A percentile compares a stretch with the other conserved stretches of the same genome.
phyloP scores from a whole-genome alignment of 305 asterid genomes.

The Fraxinus dipetala region DNA sequence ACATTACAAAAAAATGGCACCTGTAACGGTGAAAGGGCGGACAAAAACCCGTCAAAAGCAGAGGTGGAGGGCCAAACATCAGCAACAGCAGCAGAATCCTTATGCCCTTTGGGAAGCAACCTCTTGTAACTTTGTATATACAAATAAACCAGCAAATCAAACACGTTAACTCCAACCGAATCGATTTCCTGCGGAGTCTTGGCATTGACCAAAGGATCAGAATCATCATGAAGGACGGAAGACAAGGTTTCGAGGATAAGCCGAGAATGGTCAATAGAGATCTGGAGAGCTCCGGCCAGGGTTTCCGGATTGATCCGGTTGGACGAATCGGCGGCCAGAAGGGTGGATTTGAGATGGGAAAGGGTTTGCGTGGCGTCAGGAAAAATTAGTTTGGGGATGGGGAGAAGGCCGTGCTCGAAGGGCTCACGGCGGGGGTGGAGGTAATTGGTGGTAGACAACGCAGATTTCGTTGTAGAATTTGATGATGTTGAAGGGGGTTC shows the following conservation, averaged over 20 bases:
- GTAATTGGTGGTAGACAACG: slow-evolving; percentile 24
- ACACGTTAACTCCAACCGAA: slow-evolving; percentile 61
- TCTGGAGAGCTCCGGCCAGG: slow-evolving; percentile 54
- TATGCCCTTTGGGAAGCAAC: slow-evolving; percentile 90
- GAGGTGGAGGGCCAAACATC: slow-evolving; percentile 99
- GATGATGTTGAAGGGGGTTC: slow-evolving; percentile 13
- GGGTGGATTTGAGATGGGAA: slow-evolving; percentile 61
- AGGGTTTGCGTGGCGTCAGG: slow-evolving; percentile 72
- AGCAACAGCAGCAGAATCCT: slow-evolving; percentile 95
- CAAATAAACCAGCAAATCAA: slow-evolving; percentile 80
- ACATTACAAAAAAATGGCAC: slow-evolving; percentile 29
- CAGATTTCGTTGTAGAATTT: slow-evolving; percentile 5
- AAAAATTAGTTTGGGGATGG: slow-evolving; percentile 84
- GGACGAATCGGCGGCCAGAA: slow-evolving; percentile 44
- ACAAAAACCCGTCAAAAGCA: slow-evolving; percentile 85
- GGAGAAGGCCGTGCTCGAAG: slow-evolving; percentile 93
- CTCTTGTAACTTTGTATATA: slow-evolving; percentile 90
- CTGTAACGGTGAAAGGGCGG: slow-evolving; percentile 95
- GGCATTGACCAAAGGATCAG: slow-evolving; percentile 68
- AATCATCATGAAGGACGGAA: slow-evolving; percentile 67
- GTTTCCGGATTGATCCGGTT: slow-evolving; percentile 44
- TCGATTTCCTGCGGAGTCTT: slow-evolving; percentile 44
- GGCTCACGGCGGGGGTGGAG: slow-evolving; percentile 91
- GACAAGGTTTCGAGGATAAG: slow-evolving; percentile 72
- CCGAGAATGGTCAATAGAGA: slow-evolving; percentile 72